Base-by-base conservation (phyloP, 768 basidiomycete genomes). In the Pholiota conissans region DNA sequence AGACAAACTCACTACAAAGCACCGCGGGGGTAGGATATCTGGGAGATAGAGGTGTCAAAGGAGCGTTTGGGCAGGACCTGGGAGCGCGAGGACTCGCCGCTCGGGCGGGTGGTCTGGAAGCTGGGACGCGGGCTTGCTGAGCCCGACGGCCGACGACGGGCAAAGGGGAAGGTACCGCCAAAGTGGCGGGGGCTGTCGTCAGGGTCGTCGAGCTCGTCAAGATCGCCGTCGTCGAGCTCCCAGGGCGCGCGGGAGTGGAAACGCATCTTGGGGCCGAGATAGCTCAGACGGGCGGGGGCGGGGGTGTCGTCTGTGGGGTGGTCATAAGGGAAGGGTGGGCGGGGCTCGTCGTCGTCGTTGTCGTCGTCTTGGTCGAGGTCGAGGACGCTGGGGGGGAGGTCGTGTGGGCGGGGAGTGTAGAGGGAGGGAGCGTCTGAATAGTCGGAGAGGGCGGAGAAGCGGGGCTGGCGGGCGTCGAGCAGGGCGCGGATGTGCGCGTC, bases 241-340 rank as follows among this genome's bases (percentile, higher is more conserved):
- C 91, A 93, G 37, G 91, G 91, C 16, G 91, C 87, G 24, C 81
- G 86, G 60, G 88, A 89, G 70, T 91, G 89, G 67, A 91, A 84
- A 50, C 86, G 84, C 81, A 92, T 89, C 71, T 84, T 91, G 28
- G 91, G 91, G n/a, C 91, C 91, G 30, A 88, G 83, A 48, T 86
- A 73, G 64, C 88, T 91, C 71, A 91, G 82, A 52, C 86, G 79
- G 57, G 78, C 70, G 1, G 78, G 71, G 34, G 75, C 64, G 8
- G 77, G 77, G 34, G 81, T 75, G 50, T 80, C 77, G 45, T 75
- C 76, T 39, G 75, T 75, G 47, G 74, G 69, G 22, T 76, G 74
- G 47, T 79, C 30, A 32, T 32, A 32, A 32, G 13, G 30, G 13
- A 13, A 32, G n/a, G n/a, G 73, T 42, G 69, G 48, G 26, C 63